A percentile compares a stretch with the other conserved stretches of the same genome.
Conservation (phyloP, 129 eudicot species). For the Escallonia herrerae region DNA sequence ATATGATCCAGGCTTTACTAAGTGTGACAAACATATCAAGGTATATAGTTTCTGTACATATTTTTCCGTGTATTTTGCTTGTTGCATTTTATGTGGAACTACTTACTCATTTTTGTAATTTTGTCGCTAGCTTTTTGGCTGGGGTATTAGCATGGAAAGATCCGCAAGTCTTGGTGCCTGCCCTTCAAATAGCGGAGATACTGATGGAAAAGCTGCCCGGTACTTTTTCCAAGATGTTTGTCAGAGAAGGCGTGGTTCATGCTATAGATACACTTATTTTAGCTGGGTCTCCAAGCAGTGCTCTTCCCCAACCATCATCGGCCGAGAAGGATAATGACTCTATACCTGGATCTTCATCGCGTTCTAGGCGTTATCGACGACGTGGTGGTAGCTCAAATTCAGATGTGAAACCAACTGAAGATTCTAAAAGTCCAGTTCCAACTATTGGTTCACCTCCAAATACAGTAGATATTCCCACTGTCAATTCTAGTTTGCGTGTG, state of each 20-base stretch:
- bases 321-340: slow-evolving; percentile 77
- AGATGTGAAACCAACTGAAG: slow-evolving; percentile 64
- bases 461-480: slow-evolving; percentile 49
- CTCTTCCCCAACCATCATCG: slow-evolving; percentile 44
- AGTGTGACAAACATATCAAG: slow-evolving; percentile 79
- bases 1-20: slow-evolving; percentile 73
- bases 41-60: slow-evolving; percentile 20
- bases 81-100: not conserved
- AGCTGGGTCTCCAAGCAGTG: slow-evolving; percentile 38
- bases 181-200: slow-evolving; percentile 91
- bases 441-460: slow-evolving; percentile 46
- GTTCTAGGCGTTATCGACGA: slow-evolving; percentile 74
- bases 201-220: slow-evolving; percentile 92
- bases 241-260: slow-evolving; percentile 94
- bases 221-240: slow-evolving; percentile 89
- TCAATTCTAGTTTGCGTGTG: slow-evolving; percentile 53
- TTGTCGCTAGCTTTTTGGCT: slow-evolving; percentile 64
- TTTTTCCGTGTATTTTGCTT: slow-evolving; percentile 1
- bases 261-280: slow-evolving; percentile 72
- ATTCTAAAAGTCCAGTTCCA: slow-evolving; percentile 38
- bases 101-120: slow-evolving; percentile 8
- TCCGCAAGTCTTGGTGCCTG: slow-evolving; percentile 91
- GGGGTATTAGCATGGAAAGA: slow-evolving; percentile 98
- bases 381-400: slow-evolving; percentile 47
- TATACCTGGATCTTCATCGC: slow-evolving; percentile 62